Conservation (phyloP, 106 monocot species). For the Acanthochlamys bracteata region DNA sequence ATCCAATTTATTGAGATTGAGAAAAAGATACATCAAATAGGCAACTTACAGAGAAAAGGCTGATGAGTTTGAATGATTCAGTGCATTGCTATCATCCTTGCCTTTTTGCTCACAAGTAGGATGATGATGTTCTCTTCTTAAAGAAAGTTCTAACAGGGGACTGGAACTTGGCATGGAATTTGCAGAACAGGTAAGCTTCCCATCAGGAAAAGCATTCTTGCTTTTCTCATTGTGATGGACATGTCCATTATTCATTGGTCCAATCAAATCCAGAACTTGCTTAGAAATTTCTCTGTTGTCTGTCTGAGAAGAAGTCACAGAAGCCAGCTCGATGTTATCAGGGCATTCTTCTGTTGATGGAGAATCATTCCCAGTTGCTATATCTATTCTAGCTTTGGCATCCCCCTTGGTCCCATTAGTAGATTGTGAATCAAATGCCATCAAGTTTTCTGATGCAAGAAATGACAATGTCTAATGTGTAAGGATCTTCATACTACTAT, state of each 20-base stretch:
- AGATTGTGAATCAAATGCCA: background rate
- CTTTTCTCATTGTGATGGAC: background rate
- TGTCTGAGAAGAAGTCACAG: background rate
- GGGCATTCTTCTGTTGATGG: too few relatives aligned
- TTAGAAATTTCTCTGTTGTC: slow-evolving; percentile 1
- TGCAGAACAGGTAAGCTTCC: background rate
- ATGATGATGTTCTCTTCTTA: slow-evolving; percentile 36
- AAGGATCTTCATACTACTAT: background rate
- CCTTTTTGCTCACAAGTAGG: slow-evolving; percentile 16
- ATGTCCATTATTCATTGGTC: slow-evolving; percentile 17
- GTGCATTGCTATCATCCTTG: slow-evolving; percentile 21
- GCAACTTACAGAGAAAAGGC: slow-evolving; percentile 66
- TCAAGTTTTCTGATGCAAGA: slow-evolving; percentile 3
- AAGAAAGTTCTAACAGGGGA: slow-evolving; percentile 42
- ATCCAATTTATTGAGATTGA: too few relatives aligned
- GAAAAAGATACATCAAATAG: background rate
- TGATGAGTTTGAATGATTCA: slow-evolving; percentile 69
- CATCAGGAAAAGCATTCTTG: background rate
- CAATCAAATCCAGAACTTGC: slow-evolving; percentile 27
- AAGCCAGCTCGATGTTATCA: too few relatives aligned
- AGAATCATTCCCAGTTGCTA: background rate
- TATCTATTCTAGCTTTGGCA: background rate
- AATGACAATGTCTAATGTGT: background rate
- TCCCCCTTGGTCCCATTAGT: slow-evolving; percentile 1
- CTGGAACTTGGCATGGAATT: slow-evolving; percentile 6